Conservation (phyloP, 1,139 yeast species). For the Pichia cactophila region DNA sequence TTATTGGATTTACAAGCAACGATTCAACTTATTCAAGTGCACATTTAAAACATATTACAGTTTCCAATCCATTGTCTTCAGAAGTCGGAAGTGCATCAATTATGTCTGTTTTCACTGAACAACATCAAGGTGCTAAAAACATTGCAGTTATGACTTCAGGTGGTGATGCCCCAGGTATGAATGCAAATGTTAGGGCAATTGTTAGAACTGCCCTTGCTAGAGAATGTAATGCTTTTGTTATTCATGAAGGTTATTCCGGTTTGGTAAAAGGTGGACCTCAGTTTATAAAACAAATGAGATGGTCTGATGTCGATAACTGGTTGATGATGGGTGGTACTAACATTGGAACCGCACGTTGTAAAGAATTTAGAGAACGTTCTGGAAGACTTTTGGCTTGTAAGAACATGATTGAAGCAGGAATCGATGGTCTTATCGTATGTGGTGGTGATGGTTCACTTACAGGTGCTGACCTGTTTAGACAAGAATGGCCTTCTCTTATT, state of each 20-base stretch:
- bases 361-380: slow-evolving; percentile 56
- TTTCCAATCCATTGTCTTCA: not conserved
- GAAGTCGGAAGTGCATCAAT: not conserved
- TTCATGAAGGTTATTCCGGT: slow-evolving; percentile 76
- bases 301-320: slow-evolving; percentile 76
- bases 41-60: not conserved
- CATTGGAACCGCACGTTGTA: slow-evolving; percentile 75
- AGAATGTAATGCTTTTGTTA: slow-evolving; percentile 66
- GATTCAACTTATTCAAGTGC: slow-evolving; percentile 44
- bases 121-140: slow-evolving; percentile 29
- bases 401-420: slow-evolving; percentile 63
- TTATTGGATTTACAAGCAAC: slow-evolving; percentile 51
- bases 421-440: slow-evolving; percentile 72
- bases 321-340: slow-evolving; percentile 72
- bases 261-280: slow-evolving; percentile 59
- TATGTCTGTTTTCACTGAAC: not conserved
- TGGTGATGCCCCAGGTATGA: slow-evolving; percentile 86
- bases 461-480: slow-evolving; percentile 72
- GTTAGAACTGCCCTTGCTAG: slow-evolving; percentile 65
- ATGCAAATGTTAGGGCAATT: slow-evolving; percentile 73
- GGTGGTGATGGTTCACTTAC: slow-evolving; percentile 86
- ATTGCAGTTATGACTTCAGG: slow-evolving; percentile 85
- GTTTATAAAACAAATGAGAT: slow-evolving; percentile 54
- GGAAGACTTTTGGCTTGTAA: slow-evolving; percentile 64
- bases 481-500: slow-evolving; percentile 72